Percentiles rank a stretch among this genome's conserved stretches.
phyloP scores from a whole-genome alignment of 768 basidiomycete genomes.

The Suillus discolor region DNA sequence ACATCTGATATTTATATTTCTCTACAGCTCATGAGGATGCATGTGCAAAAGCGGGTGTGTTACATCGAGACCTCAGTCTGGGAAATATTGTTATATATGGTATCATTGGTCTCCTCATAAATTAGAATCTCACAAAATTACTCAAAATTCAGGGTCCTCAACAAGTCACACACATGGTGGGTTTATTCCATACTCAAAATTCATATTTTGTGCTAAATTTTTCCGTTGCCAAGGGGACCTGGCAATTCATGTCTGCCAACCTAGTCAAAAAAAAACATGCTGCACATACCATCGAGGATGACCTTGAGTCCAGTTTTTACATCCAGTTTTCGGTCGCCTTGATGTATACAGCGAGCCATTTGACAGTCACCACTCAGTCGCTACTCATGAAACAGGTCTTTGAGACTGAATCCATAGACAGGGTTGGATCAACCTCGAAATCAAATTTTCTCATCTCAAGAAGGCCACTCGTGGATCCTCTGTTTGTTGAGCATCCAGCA shows the following conservation, averaged over 20 bases:
- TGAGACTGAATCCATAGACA: neutral
- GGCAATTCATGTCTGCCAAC: constrained; percentile 33
- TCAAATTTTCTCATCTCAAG: neutral
- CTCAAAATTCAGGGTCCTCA: no score
- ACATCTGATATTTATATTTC: neutral
- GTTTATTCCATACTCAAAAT: neutral
- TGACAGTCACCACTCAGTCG: neutral
- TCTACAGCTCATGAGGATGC: constrained; percentile 5
- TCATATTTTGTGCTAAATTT: neutral
- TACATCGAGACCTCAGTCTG: constrained; percentile 10
- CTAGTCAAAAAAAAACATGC: constrained; percentile 21
- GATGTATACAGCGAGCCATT: neutral
- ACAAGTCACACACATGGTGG: neutral
- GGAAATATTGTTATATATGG: constrained; percentile 19
- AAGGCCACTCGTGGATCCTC: neutral
- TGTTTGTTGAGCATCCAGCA: no score
- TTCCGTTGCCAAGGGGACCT: constrained; percentile 31
- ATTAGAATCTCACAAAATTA: constrained; percentile 28
- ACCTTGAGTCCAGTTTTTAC: constrained; percentile 33
- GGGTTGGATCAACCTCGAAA: neutral
- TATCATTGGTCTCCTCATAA: constrained; percentile 20
- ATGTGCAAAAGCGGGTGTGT: constrained; percentile 11
- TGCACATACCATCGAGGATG: constrained; percentile 28
- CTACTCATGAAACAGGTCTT: neutral
- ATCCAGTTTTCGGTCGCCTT: constrained; percentile 18